Base-by-base conservation (phyloP, 2,329 filamentous ascomycete genomes). In the Diaporthe sp. region DNA sequence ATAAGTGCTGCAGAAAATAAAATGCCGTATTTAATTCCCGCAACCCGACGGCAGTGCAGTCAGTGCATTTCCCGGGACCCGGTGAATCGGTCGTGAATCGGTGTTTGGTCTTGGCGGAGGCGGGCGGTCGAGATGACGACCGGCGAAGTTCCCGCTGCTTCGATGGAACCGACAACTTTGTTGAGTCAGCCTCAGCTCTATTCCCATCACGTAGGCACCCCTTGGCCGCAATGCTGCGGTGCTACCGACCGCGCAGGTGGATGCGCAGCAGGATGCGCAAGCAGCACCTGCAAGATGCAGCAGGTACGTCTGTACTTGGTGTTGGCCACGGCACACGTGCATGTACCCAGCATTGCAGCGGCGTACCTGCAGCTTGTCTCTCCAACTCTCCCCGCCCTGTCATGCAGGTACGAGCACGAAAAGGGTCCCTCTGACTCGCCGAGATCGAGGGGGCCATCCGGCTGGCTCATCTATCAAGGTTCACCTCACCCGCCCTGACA, bases 361-460 rank as follows among this genome's bases (percentile, higher is more conserved):
- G 28, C 62, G 65, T 51, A 68, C 65, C 65, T 68, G 46, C 65
- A 68, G 65, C 46, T 53, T 28, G 46, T 17, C 65, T 55, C 65
- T 42, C 65, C 65, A 68, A 39, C 34, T 51, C 34, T 51, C 65
- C 34, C 65, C 46, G 65, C 65, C 65, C 65, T 53, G 65, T 68
- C 65, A 68, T 68, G 65, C 65, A 68, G 65, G 65, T 68, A 68
- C 65, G 65, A 42, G 65, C 19, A 68, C 65, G 31, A 53, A 8
- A 53, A 68, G 65, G 65, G 46, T n/a, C 28, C 28, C 46, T 7
- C 46, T 68, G 65, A 68, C 65, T 68, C 65, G 65, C n/a, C 34
- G 65, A 68, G 46, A 68, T 42, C 22, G 65, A 53, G 46, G 65
- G 62, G 31, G 46, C 49, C 28, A 68, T 53, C 65, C 46, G 65